phyloP scores from a whole-genome alignment of 2,329 filamentous ascomycete genomes.

The Penicillium sp. region DNA sequence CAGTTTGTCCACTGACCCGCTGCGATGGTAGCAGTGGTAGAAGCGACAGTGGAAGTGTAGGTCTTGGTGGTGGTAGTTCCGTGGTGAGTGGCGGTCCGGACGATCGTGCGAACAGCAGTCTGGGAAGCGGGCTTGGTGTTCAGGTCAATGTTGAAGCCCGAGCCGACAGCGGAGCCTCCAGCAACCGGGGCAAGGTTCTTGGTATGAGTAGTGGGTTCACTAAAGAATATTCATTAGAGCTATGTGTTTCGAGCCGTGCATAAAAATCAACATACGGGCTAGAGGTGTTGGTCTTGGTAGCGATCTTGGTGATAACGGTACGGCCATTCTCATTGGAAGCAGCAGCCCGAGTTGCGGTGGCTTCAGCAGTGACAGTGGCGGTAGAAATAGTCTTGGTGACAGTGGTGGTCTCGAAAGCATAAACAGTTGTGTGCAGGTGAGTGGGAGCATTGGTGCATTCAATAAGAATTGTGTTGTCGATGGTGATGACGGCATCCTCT shows the following conservation, averaged over 20 bases:
- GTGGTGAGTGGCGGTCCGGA: not conserved
- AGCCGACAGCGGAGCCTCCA: not conserved
- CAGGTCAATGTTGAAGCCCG: not conserved
- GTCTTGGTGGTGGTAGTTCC: not conserved
- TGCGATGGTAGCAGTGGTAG: not conserved
- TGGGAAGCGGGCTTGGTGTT: constrained; percentile 1
- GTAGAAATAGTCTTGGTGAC: constrained; percentile 9
- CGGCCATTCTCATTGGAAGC: not conserved
- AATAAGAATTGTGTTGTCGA: constrained; percentile 7
- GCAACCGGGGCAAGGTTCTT: not conserved
- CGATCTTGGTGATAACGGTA: not conserved
- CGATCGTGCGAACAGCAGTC: not conserved
- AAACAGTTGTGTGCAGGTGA: constrained; percentile 7
- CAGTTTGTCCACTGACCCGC: constrained; percentile 16
- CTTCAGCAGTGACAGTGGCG: not conserved
- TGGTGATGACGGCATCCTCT: constrained; percentile 4
- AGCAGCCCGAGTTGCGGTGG: not conserved
- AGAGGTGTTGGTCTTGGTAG: not conserved
- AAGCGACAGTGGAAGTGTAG: not conserved
- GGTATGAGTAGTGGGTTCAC: not conserved
- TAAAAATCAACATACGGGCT: not conserved
- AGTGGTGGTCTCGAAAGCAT: constrained; percentile 1
- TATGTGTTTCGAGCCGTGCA: not conserved
- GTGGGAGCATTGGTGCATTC: constrained; percentile 8
- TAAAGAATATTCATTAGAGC: not conserved